Percentiles rank a stretch among this genome's conserved stretches.
These are phyloP conservation scores for Amanita rimosa DNA, from an alignment of 768 basidiomycete species.

Conservation along the genomic window DNA sequence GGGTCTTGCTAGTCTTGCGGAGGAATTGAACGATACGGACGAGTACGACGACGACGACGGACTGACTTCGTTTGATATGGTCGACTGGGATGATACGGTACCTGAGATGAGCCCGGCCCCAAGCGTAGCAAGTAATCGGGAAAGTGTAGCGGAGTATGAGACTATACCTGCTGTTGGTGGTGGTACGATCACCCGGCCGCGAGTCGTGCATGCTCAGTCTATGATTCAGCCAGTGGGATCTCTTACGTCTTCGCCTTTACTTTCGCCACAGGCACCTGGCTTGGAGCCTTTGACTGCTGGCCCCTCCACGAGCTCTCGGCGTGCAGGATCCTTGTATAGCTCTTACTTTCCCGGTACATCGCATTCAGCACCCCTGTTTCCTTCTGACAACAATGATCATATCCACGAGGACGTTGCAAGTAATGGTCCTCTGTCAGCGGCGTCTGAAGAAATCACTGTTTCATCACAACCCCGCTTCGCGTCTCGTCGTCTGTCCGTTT, in stretches of 20 bases:
- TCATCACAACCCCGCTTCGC: conserved; percentile 11
- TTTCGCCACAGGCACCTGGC: conserved; percentile 5
- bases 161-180: conserved; percentile 89
- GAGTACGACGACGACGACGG: conserved; percentile 25
- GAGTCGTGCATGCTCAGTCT: conserved; percentile 79
- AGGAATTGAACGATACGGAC: conserved; percentile 36
- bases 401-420: not conserved
- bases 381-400: not conserved
- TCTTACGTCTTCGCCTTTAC: conserved; percentile 10
- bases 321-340: conserved; percentile 17
- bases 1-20: conserved; percentile 72
- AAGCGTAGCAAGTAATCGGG: conserved; percentile 28
- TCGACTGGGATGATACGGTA: conserved; percentile 59
- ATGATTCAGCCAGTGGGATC: conserved; percentile 40
- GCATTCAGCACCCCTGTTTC: conserved; percentile 7
- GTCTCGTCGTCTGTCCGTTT: conserved; percentile 25
- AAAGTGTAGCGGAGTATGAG: conserved; percentile 59
- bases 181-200: conserved; percentile 75
- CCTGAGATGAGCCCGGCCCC: conserved; percentile 32
- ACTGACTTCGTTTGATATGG: conserved; percentile 43
- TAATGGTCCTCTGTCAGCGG: conserved; percentile 1
- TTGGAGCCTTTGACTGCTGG: conserved; percentile 12
- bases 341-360: conserved; percentile 13
- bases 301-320: not conserved
- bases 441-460: conserved; percentile 7